phyloP scores from a whole-genome alignment of 768 basidiomycete genomes.

The Kondoa subrosea region DNA sequence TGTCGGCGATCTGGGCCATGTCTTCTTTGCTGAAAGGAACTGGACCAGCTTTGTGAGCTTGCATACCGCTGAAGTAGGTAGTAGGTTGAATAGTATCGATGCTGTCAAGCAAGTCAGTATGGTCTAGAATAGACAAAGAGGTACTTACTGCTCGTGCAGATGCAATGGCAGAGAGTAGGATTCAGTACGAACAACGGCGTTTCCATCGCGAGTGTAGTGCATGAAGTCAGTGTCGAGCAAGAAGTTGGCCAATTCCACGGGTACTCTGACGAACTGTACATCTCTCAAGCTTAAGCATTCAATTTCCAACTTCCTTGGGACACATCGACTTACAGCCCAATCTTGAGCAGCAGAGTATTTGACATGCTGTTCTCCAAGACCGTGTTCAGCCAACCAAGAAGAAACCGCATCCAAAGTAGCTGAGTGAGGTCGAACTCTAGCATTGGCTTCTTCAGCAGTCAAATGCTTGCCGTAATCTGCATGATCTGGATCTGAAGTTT shows the following conservation, averaged over 20 bases:
- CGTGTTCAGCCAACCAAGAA: not conserved
- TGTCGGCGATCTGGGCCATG: not conserved
- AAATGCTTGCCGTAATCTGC: not conserved
- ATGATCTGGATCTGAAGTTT: not conserved
- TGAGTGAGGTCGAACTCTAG: not conserved
- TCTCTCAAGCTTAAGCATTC: too few relatives aligned
- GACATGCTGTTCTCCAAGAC: not conserved
- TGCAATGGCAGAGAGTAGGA: not conserved
- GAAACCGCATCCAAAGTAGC: not conserved
- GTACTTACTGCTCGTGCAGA: not conserved
- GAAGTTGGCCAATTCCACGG: not conserved
- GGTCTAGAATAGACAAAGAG: not conserved
- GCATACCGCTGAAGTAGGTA: not conserved
- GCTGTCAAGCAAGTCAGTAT: not conserved
- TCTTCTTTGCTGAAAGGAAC: not conserved
- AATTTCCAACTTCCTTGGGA: too few relatives aligned
- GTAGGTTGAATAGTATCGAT: not conserved
- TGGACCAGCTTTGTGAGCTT: not conserved
- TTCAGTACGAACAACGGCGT: not conserved
- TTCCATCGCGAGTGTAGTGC: not conserved
- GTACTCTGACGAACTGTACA: not conserved
- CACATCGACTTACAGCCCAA: not conserved
- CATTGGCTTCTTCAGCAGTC: not conserved
- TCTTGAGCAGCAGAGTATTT: not conserved
- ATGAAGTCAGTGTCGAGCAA: not conserved